phyloP scores from a whole-genome alignment of 768 basidiomycete genomes.

The Amyloporia xantha region DNA sequence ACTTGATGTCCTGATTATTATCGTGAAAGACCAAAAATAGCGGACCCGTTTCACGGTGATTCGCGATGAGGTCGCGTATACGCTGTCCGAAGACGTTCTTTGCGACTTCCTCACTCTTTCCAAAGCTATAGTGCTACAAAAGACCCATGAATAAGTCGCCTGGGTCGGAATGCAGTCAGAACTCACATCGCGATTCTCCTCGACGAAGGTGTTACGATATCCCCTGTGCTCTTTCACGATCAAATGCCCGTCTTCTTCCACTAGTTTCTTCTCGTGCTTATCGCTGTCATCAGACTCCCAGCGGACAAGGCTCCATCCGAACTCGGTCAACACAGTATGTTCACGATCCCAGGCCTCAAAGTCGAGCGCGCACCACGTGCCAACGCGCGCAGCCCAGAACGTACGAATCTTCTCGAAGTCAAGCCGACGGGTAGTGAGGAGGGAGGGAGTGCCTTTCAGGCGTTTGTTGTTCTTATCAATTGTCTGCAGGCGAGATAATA shows the following conservation, averaged over 20 bases:
- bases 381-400: conserved; percentile 55
- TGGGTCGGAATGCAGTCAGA: background rate
- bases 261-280: conserved; percentile 53
- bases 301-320: conserved; percentile 62
- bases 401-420: conserved; percentile 63
- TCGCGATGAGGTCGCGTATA: conserved; percentile 40
- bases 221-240: conserved; percentile 58
- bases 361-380: conserved; percentile 74
- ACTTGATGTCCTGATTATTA: conserved; percentile 72
- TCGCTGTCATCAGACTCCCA: conserved; percentile 48
- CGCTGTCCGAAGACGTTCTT: conserved; percentile 44
- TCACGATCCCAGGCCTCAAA: conserved; percentile 82
- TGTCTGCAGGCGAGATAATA: too few relatives aligned
- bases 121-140: conserved; percentile 58
- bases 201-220: conserved; percentile 60
- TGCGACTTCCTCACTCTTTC: conserved; percentile 49
- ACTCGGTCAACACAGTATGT: conserved; percentile 69
- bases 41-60: conserved; percentile 41
- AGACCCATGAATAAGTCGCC: background rate
- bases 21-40: conserved; percentile 82
- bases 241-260: conserved; percentile 54
- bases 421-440: conserved; percentile 49
- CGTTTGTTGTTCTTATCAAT: conserved; percentile 79
- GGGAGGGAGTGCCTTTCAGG: conserved; percentile 56
- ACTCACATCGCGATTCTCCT: conserved; percentile 39